phyloP scores from a whole-genome alignment of 179 eudicot genomes.

The Actinidia chinensis region DNA sequence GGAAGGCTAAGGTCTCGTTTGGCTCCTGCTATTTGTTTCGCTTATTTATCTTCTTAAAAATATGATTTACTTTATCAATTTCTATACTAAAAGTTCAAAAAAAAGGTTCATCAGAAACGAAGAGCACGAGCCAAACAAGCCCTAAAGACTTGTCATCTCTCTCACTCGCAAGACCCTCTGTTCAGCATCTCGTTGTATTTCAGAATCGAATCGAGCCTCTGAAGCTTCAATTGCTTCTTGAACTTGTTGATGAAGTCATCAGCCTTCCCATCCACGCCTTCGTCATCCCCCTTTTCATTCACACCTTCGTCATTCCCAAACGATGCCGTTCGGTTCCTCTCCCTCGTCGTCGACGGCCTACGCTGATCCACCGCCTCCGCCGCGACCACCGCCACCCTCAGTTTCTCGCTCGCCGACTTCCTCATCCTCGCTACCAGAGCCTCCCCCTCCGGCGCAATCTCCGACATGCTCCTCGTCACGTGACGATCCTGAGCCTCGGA shows the following conservation, averaged over 20 bases:
- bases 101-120: background rate
- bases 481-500: conserved; percentile 4
- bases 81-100: background rate
- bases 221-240: conserved; percentile 65
- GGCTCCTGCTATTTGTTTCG: background rate
- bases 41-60: background rate
- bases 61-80: background rate
- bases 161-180: conserved; percentile 23
- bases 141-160: background rate
- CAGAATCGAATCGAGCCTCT: conserved; percentile 57
- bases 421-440: conserved; percentile 24
- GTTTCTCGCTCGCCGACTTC: conserved; percentile 32
- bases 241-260: conserved; percentile 68
- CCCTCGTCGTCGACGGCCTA: conserved; percentile 32
- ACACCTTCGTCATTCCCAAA: conserved; percentile 34
- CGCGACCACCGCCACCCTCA: background rate
- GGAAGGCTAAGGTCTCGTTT: background rate
- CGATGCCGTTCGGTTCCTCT: conserved; percentile 23
- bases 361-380: conserved; percentile 20
- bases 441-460: background rate
- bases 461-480: conserved; percentile 24
- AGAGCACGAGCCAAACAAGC: background rate
- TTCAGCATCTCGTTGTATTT: conserved; percentile 42
- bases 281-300: conserved; percentile 50
- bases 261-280: conserved; percentile 57